Evolutionary conservation across 352 stramenopile species (phyloP).

Genomic region (Phytophthora sansomeana): DNA sequence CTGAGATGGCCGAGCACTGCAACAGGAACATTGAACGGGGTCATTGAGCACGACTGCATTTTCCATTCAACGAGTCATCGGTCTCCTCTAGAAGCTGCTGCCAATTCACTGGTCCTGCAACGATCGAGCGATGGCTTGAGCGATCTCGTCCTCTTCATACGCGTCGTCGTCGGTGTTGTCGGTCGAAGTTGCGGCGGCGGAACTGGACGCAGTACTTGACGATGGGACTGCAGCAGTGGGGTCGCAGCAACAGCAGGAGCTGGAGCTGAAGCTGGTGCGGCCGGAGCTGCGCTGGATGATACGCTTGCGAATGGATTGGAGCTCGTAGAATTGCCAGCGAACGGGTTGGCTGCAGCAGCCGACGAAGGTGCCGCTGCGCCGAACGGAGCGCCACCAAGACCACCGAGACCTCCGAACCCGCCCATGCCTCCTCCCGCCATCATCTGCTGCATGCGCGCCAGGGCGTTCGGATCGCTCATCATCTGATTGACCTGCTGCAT

Average conservation of each 20-base stretch:
- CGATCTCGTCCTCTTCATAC: conserved; percentile 85
- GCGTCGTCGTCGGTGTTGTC: conserved; percentile 32
- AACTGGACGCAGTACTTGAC: conserved; percentile 7
- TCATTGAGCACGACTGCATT: neutral
- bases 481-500: conserved; percentile 85
- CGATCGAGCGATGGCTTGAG: conserved; percentile 77
- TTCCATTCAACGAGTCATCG: neutral
- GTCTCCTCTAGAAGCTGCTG: neutral
- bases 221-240: neutral
- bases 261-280: conserved; percentile 11
- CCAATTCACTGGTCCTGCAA: conserved; percentile 71
- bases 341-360: conserved; percentile 47
- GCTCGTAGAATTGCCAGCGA: conserved; percentile 29
- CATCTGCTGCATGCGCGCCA: conserved; percentile 80
- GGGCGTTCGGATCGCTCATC: conserved; percentile 80
- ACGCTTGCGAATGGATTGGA: conserved; percentile 30
- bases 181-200: conserved; percentile 21
- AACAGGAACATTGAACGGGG: neutral
- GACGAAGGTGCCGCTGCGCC: conserved; percentile 30
- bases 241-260: conserved; percentile 14
- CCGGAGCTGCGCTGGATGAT: neutral
- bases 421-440: conserved; percentile 45
- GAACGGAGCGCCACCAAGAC: conserved; percentile 38
- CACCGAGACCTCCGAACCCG: conserved; percentile 28
- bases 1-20: neutral